A percentile compares a stretch with the other conserved stretches of the same genome.
These are phyloP conservation scores for Xanthoconium purpureum DNA, from an alignment of 768 basidiomycete species.

Conservation along the genomic window DNA sequence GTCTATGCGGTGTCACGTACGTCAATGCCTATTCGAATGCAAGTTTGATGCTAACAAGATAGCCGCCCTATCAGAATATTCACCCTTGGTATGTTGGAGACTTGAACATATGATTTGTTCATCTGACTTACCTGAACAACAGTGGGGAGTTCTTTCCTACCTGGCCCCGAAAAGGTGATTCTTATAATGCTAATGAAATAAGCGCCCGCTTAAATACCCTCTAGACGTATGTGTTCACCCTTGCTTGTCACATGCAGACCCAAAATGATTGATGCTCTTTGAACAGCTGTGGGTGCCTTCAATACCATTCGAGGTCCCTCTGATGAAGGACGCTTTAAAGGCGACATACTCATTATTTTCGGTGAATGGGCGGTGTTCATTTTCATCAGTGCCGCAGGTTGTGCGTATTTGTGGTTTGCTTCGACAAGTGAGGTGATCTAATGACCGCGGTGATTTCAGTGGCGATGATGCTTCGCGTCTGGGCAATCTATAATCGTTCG, in stretches of 20 bases:
- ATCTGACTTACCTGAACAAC: background rate
- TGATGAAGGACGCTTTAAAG: background rate
- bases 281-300: constrained; percentile 8
- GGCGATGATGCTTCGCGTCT: constrained; percentile 17
- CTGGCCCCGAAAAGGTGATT: constrained; percentile 9
- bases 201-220: background rate
- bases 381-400: constrained; percentile 10
- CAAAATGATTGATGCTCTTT: background rate
- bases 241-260: background rate
- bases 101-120: too few relatives aligned
- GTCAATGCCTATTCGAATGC: background rate
- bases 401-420: background rate
- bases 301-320: background rate
- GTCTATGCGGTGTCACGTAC: constrained; percentile 6
- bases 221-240: constrained; percentile 7
- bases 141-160: constrained; percentile 12
- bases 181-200: too few relatives aligned
- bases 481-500: constrained; percentile 11
- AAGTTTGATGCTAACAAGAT: background rate
- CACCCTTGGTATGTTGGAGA: background rate
- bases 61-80: background rate
- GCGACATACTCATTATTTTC: background rate
- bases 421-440: background rate
- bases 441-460: background rate
- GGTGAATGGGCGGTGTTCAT: background rate